Conservation (phyloP, 2,329 filamentous ascomycete species). For the Aureobasidium leucospermi region DNA sequence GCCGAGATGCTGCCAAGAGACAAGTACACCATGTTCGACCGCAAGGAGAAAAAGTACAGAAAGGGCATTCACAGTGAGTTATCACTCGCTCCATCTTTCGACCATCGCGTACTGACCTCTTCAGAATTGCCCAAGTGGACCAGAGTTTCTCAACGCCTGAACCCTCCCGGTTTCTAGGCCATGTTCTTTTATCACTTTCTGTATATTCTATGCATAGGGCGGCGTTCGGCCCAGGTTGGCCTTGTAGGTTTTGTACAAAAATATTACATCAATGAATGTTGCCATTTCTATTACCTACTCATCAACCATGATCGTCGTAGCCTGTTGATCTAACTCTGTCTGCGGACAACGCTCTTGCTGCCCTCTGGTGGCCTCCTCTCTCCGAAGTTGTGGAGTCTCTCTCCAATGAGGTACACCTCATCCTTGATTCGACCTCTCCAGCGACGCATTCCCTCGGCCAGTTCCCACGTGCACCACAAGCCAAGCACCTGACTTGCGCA, state of each 20-base stretch:
- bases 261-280: conserved; percentile 8
- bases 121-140: conserved; percentile 65
- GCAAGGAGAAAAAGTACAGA: conserved; percentile 89
- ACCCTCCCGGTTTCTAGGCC: conserved; percentile 80
- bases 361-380: conserved; percentile 39
- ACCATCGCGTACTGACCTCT: conserved; percentile 22
- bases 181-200: conserved; percentile 17
- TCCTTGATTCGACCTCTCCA: conserved; percentile 83
- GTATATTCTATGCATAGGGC: conserved; percentile 14
- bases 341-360: conserved; percentile 26
- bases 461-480: conserved; percentile 44
- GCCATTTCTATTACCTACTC: background rate
- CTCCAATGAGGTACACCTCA: conserved; percentile 93
- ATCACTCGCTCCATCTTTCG: background rate
- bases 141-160: conserved; percentile 84
- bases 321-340: conserved; percentile 10
- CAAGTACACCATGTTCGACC: conserved; percentile 97
- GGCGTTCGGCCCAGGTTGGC: conserved; percentile 7
- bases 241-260: conserved; percentile 1
- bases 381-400: conserved; percentile 90
- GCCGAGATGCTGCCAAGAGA: conserved; percentile 91
- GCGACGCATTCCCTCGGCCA: conserved; percentile 53
- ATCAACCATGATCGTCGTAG: background rate
- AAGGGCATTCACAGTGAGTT: conserved; percentile 93
- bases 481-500: conserved; percentile 41